These are phyloP conservation scores for Verticillium tricorpus DNA, from an alignment of 2,329 filamentous ascomycete species.

Conservation along the genomic window DNA sequence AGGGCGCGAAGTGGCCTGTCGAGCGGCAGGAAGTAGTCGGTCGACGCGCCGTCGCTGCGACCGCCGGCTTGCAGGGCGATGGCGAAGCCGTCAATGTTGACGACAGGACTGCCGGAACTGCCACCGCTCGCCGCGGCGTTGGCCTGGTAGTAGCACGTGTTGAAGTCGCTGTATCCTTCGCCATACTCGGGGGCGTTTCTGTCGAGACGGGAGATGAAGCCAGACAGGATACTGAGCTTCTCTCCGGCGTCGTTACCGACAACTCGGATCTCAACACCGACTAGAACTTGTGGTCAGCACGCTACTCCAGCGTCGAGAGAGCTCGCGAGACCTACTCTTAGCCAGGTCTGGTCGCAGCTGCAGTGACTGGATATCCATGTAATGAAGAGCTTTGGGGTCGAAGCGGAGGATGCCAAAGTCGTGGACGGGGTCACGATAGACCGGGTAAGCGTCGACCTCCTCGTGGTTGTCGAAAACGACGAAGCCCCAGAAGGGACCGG, in stretches of 20 bases:
- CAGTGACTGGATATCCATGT: conserved; percentile 84
- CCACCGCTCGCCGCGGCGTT: conserved; percentile 95
- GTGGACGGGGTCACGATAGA: conserved; percentile 97
- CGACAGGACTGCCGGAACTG: conserved; percentile 96
- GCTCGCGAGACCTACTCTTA: conserved; percentile 37
- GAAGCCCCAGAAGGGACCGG: conserved; percentile 96
- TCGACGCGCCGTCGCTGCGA: conserved; percentile 88
- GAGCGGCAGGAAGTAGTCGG: conserved; percentile 93
- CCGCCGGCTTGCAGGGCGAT: conserved; percentile 93
- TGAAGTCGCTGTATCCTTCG: conserved; percentile 98
- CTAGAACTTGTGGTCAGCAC: conserved; percentile 30
- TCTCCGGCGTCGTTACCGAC: conserved; percentile 98
- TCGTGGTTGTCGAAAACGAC: conserved; percentile 99
- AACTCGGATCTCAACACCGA: conserved; percentile 91
- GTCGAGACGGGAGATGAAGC: conserved; percentile 93
- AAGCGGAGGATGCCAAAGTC: conserved; percentile 97
- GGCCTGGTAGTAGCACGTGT: conserved; percentile 92
- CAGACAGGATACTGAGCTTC: conserved; percentile 95
- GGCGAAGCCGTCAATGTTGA: conserved; percentile 89
- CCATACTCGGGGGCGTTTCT: conserved; percentile 97
- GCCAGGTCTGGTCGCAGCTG: conserved; percentile 81
- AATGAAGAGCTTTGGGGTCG: conserved; percentile 92
- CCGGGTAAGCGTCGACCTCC: conserved; percentile 89
- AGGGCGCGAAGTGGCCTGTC: conserved; percentile 86
- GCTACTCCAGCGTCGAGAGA: background rate